Conservation (phyloP, 495 filamentous ascomycete genomes). For the Aspergillus biplanus region DNA sequence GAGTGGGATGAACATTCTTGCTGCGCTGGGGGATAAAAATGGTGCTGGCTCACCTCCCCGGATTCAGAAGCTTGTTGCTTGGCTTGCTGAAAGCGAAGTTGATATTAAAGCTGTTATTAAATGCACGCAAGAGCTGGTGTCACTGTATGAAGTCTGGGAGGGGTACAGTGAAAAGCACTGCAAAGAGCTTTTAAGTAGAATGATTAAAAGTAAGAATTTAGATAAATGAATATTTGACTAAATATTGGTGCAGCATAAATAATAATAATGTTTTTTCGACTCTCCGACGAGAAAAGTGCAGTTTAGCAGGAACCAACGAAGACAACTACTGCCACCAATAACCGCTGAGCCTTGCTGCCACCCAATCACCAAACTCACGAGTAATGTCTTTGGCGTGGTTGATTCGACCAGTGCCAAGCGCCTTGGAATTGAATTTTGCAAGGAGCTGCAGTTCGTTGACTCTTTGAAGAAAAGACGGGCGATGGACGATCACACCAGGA, state of each 20-base stretch:
- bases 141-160: constrained; percentile 92
- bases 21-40: constrained; percentile 41
- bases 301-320: too few species aligned
- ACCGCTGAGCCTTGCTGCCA: too few species aligned
- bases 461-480: too few species aligned
- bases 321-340: too few species aligned
- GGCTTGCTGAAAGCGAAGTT: constrained; percentile 90
- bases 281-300: too few species aligned
- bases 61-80: constrained; percentile 75
- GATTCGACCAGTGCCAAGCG: too few species aligned
- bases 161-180: constrained; percentile 82
- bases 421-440: too few species aligned
- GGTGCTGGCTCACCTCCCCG: constrained; percentile 49
- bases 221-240: constrained; percentile 59
- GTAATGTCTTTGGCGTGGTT: too few species aligned
- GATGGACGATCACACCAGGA: too few species aligned
- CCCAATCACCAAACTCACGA: too few species aligned
- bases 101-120: constrained; percentile 93
- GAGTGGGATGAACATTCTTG: constrained; percentile 44
- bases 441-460: too few species aligned
- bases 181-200: constrained; percentile 76
- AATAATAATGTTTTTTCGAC: too few species aligned
- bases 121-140: constrained; percentile 92
- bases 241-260: not conserved
- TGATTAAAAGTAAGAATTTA: constrained; percentile 81